Base-by-base conservation (phyloP, 306 rosid genomes). In the Parietaria judaica region DNA sequence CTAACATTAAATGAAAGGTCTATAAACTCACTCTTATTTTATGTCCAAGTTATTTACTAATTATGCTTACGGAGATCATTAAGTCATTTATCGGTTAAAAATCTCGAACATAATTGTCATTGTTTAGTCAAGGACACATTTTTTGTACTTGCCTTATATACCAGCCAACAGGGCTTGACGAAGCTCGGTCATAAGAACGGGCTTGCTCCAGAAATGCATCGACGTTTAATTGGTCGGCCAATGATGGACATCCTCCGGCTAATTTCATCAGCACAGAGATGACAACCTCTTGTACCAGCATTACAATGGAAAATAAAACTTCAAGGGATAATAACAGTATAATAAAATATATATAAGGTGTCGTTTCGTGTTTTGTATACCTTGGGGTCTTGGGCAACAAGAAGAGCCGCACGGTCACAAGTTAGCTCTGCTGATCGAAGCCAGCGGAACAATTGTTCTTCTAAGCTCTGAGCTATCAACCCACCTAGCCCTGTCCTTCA, bases 381-480 rank as follows among this genome's bases (percentile, higher is more conserved):
- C 86, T 79, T 86, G 51, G 99, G 94, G 64, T 92, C 90, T 81
- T 88, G 96, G 12, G 99, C 96, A 77, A 92, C 99, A 48, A 92
- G 96, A 80, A 92, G 95, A 66, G 99, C 96, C 37, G 96, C 99
- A 52, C 96, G 96, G 63, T 88, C 99, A 82, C 99, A 92, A 65
- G 96, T 92, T 78, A 92, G 70, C 79, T 92, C 99, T 46, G 99
- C 99, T 46, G 99, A 85, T 80, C 96, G 84, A 68, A 92, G 88
- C 99, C 99, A 92, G 66, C 96, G 99, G 46, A 88, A 74, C 64
- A 92, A 62, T 72, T 88, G 96, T 73, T 92, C 99, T 78, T 92
- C 96, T 72, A 92, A 80, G 67, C 79, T 84, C 71, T 64, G 94
- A 73, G 99, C 96, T 80, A 92, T 88, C 47, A 88, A 55, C 51